Evolutionary conservation across 1,284 basidiomycete species (phyloP), one percentile per base, ranked within the genome.

Genomic region (Xerocomus minutiporus): DNA sequence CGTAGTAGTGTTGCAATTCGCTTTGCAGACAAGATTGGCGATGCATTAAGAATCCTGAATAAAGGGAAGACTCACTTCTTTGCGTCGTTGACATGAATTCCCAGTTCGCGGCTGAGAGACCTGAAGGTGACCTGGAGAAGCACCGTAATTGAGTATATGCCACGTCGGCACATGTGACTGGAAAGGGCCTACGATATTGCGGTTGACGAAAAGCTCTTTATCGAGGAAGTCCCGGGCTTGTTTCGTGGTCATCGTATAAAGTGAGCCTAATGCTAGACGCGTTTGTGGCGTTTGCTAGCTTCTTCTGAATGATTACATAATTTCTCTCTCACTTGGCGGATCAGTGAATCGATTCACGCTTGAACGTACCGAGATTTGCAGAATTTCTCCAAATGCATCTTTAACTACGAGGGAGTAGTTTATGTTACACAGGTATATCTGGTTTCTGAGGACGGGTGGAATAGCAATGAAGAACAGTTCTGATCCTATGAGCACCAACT

Each of bases 51-150:
- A n/a, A 7, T 5, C 12, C 12, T 1, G n/a, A 20, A 8, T 29
- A 1, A 3, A 46, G 34, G 4, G 5, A 9, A 15, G 1, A 5
- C 79, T 62, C 57, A 88, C 87, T 83, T 84, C 66, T 88, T 89
- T 9, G 88, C 87, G 34, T 70, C 68, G 63, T 88, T 86, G 58
- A 89, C 86, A 61, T 89, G 84, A 49, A 89, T 74, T 0, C 74
- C 73, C 41, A 87, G 76, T 43, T 78, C 79, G 56, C 85, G 78
- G 62, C 87, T 89, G 48, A 90, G 73, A 4, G 80, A 82, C 35
- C 87, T 78, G 65, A 81, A 90, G 5, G 88, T 89, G 53, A 90
- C 85, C 87, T 89, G 42, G 28, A 50, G 25, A 32, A 26, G 15
- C 29, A 8, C 32, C 35, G 25, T 32, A 0, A 11, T 41, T 53